phyloP scores from a whole-genome alignment of 139 green algal species.

The Pseudopediastrum boryanum region DNA sequence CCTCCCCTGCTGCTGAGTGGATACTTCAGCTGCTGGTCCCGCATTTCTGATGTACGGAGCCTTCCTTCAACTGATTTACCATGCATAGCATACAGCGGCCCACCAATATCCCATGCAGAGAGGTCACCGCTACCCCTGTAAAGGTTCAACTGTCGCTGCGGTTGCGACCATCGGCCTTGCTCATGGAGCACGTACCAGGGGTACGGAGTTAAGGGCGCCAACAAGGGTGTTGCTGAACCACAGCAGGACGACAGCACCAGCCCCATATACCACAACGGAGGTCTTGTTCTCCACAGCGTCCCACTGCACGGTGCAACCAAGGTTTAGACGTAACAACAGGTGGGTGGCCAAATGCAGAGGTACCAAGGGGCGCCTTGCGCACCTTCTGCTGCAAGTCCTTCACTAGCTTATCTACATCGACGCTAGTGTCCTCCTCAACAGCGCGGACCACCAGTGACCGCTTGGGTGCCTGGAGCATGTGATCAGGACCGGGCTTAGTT shows the following conservation, averaged over 20 bases:
- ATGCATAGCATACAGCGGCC: too few relatives aligned
- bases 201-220: slow-evolving; percentile 89
- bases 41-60: too few relatives aligned
- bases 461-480: too few relatives aligned
- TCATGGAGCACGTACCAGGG: slow-evolving; percentile 73
- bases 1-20: too few relatives aligned
- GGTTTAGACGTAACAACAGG: background rate
- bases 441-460: slow-evolving; percentile 28
- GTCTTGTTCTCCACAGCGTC: slow-evolving; percentile 92
- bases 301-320: slow-evolving; percentile 62
- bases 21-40: too few relatives aligned
- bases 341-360: background rate
- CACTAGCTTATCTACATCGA: slow-evolving; percentile 70
- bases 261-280: slow-evolving; percentile 83
- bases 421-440: slow-evolving; percentile 29
- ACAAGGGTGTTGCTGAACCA: slow-evolving; percentile 93
- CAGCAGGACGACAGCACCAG: slow-evolving; percentile 81
- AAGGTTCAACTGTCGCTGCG: too few relatives aligned
- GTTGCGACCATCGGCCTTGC: too few relatives aligned
- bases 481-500: too few relatives aligned
- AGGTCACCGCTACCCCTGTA: too few relatives aligned
- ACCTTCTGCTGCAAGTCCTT: slow-evolving; percentile 84
- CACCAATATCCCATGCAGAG: too few relatives aligned
- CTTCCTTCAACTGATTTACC: too few relatives aligned
- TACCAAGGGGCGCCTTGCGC: background rate